A percentile compares a stretch with the other conserved stretches of the same genome.
phyloP scores from a whole-genome alignment of 2,329 filamentous ascomycete species.

The Aspergillus intermedius region DNA sequence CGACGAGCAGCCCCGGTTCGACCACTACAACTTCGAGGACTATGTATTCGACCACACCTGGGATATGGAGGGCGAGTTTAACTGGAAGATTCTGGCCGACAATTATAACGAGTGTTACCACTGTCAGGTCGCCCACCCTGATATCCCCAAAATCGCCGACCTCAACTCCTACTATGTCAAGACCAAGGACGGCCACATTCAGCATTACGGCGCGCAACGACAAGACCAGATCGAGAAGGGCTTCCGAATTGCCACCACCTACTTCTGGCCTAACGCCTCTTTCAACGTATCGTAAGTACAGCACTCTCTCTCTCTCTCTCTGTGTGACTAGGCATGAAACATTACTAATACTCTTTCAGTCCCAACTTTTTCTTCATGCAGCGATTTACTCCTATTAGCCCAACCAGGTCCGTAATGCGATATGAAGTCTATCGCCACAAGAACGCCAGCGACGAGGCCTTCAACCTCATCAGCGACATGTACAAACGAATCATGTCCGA shows the following conservation, averaged over 20 bases:
- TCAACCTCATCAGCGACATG: conserved; percentile 49
- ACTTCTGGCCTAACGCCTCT: conserved; percentile 20
- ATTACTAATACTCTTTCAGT: conserved; percentile 27
- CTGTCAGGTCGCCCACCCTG: conserved; percentile 53
- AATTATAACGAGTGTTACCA: conserved; percentile 62
- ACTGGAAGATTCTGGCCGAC: conserved; percentile 57
- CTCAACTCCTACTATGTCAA: conserved; percentile 49
- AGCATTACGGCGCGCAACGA: conserved; percentile 43
- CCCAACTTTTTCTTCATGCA: conserved; percentile 58
- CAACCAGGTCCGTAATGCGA: conserved; percentile 48
- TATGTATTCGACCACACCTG: conserved; percentile 54
- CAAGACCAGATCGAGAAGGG: conserved; percentile 44
- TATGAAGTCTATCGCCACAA: conserved; percentile 60
- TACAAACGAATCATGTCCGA: conserved; percentile 59
- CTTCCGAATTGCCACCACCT: conserved; percentile 28
- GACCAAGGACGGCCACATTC: conserved; percentile 42
- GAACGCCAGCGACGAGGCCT: conserved; percentile 51
- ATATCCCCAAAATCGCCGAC: conserved; percentile 49
- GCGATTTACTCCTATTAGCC: conserved; percentile 51
- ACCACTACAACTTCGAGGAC: conserved; percentile 43
- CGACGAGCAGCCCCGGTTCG: conserved; percentile 43
- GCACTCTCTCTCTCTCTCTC: conserved; percentile 3
- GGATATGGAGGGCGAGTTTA: conserved; percentile 53
- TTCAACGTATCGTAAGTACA: conserved; percentile 21
- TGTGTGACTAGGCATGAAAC: conserved; percentile 7